A percentile compares a stretch with the other conserved stretches of the same genome.
phyloP scores from a whole-genome alignment of 176 grass and related monocot species.

The Cenchrus purpureus region DNA sequence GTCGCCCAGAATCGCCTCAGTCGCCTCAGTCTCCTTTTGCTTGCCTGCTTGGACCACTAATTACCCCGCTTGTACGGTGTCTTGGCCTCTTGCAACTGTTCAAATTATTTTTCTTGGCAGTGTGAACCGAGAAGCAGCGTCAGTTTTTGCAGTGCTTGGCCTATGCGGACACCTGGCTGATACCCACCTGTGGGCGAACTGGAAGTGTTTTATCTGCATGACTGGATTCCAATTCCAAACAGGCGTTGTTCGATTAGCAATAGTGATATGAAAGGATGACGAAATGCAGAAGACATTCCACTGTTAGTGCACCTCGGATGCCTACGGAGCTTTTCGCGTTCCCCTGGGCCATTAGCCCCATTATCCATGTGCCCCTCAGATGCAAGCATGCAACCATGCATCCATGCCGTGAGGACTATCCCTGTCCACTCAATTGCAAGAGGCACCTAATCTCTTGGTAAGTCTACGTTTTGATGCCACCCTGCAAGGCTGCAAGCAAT shows the following conservation, averaged over 20 bases:
- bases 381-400: background rate
- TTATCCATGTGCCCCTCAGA: conserved; percentile 26
- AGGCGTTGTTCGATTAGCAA: background rate
- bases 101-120: background rate
- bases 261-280: conserved; percentile 9
- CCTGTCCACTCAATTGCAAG: conserved; percentile 9
- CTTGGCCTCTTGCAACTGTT: background rate
- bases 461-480: too few relatives aligned
- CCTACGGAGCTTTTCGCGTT: background rate
- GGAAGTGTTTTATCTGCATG: background rate
- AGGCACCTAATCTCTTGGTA: too few relatives aligned
- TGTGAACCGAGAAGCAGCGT: background rate
- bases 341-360: background rate
- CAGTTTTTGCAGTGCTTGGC: background rate
- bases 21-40: too few relatives aligned
- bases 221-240: background rate
- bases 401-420: background rate
- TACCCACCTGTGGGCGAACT: background rate
- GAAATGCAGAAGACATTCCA: background rate
- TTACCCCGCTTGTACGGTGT: background rate
- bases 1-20: too few relatives aligned
- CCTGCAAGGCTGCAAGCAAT: too few relatives aligned
- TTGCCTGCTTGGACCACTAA: too few relatives aligned
- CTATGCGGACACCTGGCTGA: background rate
- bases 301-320: conserved; percentile 1